Evolutionary conservation across 345 rosid species (phyloP).

Genomic region (Pistacia integerrima): DNA sequence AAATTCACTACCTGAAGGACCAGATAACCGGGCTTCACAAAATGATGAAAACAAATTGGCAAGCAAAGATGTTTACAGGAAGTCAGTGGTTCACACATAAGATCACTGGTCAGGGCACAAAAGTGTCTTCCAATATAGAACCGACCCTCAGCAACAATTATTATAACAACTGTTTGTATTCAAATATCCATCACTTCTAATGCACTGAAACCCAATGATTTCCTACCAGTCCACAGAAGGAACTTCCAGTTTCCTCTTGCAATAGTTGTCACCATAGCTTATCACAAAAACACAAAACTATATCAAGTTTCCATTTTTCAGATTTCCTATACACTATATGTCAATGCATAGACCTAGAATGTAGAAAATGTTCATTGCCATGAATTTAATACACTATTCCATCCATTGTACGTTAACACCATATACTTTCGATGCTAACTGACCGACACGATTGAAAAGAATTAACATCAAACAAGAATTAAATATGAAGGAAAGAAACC

Average conservation of each 20-base stretch:
- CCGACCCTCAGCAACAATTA: conserved; percentile 2
- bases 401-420: background rate
- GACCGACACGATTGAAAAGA: background rate
- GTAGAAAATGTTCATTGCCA: background rate
- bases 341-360: background rate
- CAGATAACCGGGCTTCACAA: background rate
- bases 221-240: background rate
- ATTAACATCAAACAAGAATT: background rate
- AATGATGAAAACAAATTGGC: conserved; percentile 2
- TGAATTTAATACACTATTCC: background rate
- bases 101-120: background rate
- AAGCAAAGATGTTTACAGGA: conserved; percentile 3
- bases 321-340: background rate
- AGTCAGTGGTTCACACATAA: background rate
- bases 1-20: background rate
- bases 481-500: conserved; percentile 45
- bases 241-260: background rate
- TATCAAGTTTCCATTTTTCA: background rate
- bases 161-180: background rate
- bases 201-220: background rate
- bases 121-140: conserved; percentile 4
- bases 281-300: background rate
- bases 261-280: background rate
- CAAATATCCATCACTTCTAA: background rate
- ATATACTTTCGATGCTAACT: background rate